phyloP scores from a whole-genome alignment of 208 protist genomes.

The Wallacemonas collosoma region DNA sequence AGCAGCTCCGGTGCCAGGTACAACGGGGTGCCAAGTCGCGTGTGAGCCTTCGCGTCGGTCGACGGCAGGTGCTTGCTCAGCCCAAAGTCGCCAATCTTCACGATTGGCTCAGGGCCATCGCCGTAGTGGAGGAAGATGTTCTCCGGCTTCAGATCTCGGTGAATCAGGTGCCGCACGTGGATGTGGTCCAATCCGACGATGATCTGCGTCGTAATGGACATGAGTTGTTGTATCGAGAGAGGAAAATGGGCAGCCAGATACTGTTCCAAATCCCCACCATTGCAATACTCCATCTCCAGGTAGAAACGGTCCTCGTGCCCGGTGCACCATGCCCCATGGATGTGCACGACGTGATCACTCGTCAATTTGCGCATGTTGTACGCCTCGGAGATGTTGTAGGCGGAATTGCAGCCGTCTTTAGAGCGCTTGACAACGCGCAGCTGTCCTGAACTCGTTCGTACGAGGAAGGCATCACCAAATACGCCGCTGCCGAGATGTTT shows the following conservation, averaged over 20 bases:
- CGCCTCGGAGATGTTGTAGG: constrained; percentile 34
- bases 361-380: constrained; percentile 46
- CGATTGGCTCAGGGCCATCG: constrained; percentile 23
- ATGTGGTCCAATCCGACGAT: constrained; percentile 76
- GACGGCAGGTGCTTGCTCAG: constrained; percentile 34
- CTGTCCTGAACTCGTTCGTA: constrained; percentile 11
- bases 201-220: constrained; percentile 61
- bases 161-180: constrained; percentile 61
- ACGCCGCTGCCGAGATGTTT: constrained; percentile 38
- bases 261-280: constrained; percentile 53
- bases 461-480: constrained; percentile 49
- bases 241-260: constrained; percentile 45
- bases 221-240: constrained; percentile 37
- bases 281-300: constrained; percentile 80
- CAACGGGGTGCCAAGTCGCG: constrained; percentile 56
- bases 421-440: constrained; percentile 62
- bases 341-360: constrained; percentile 58
- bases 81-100: constrained; percentile 84
- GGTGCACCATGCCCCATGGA: constrained; percentile 60
- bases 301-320: constrained; percentile 33
- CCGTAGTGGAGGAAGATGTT: constrained; percentile 58
- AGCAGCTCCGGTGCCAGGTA: constrained; percentile 70
- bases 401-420: constrained; percentile 17
- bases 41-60: constrained; percentile 34
- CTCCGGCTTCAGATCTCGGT: constrained; percentile 64